Percentiles rank a stretch among this genome's conserved stretches.
Conservation (phyloP, 768 basidiomycete species). For the Auricularia auricula-judae region DNA sequence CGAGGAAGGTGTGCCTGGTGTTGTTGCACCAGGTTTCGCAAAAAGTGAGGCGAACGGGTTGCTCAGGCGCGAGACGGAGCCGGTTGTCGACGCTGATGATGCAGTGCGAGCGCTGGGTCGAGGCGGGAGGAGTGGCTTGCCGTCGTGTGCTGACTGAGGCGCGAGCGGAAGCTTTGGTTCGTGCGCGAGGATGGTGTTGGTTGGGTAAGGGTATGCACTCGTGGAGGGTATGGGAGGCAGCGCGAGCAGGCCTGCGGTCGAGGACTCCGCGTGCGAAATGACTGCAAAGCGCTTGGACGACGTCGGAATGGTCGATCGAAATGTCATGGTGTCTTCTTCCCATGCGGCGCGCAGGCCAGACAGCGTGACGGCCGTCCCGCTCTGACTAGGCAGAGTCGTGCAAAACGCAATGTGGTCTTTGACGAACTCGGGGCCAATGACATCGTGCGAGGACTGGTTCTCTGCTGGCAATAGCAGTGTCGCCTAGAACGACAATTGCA, state of each 20-base stretch:
- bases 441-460: slow-evolving; percentile 35
- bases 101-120: slow-evolving; percentile 15
- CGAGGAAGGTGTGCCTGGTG: slow-evolving; percentile 9
- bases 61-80: slow-evolving; percentile 40
- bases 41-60: slow-evolving; percentile 81
- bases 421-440: slow-evolving; percentile 62
- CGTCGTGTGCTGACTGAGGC: not conserved
- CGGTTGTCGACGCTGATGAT: slow-evolving; percentile 30
- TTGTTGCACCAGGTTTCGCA: slow-evolving; percentile 24
- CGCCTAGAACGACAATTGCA: slow-evolving; percentile 35
- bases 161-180: slow-evolving; percentile 4
- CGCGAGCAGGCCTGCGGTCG: slow-evolving; percentile 34
- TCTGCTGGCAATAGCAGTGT: slow-evolving; percentile 72
- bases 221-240: slow-evolving; percentile 36
- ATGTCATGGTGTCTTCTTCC: slow-evolving; percentile 34
- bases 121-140: slow-evolving; percentile 19
- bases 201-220: slow-evolving; percentile 34
- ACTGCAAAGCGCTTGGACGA: slow-evolving; percentile 30
- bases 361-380: slow-evolving; percentile 56
- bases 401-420: slow-evolving; percentile 73
- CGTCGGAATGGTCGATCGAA: slow-evolving; percentile 33
- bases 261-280: slow-evolving; percentile 26
- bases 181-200: slow-evolving; percentile 8
- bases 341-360: slow-evolving; percentile 74
- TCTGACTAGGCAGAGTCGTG: slow-evolving; percentile 28